Base-by-base conservation (phyloP, 306 rosid species). In the Malus asiatica region DNA sequence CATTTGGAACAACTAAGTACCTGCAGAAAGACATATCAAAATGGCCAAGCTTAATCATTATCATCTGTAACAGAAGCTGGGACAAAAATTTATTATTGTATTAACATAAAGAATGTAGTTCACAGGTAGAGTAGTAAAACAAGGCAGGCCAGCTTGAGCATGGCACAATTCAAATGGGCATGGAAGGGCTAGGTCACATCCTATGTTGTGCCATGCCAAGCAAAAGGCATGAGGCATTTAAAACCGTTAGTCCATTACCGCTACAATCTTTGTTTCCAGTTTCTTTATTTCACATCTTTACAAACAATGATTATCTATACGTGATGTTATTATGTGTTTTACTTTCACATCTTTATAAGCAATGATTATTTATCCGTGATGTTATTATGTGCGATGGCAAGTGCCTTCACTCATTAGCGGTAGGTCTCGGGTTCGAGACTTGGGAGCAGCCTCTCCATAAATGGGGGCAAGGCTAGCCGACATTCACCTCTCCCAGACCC, bases 1-100 rank as follows among this genome's bases (percentile, higher is more conserved):
- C 91, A 86, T 92, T 95, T 25, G 97, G 93, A 77, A 90, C 93
- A 72, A 83, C 60, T 42, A 92, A 85, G 79, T 95, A 95, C 78
- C 99, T 95, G 90, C 68, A 70, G 55, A 76, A 76, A 71, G 60
- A 77, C 42, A 76, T 67, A 73, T 57, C 67, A 75, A 45, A 61
- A 68, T 62, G 33, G 14, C 25, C 20, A 58, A 10, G 61, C 61
- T 65, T 59, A 69, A 73, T 74, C 46, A 52, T 38, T 29, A 35
- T 35, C 63, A 61, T 22, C 81, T 52, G 8, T 29, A 71, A 60
- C 15, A 76, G 66, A 57, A 72, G 45, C 57, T 51, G 48, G 16
- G 55, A 60, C 38, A 63, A 52, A 65, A 5, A 15, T 1, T 29
- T 27, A n/a, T 2, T 30, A 5, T 11, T 25, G 45, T 62, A 25